phyloP scores from a whole-genome alignment of 2,329 filamentous ascomycete species.

The Colletotrichum sp. region DNA sequence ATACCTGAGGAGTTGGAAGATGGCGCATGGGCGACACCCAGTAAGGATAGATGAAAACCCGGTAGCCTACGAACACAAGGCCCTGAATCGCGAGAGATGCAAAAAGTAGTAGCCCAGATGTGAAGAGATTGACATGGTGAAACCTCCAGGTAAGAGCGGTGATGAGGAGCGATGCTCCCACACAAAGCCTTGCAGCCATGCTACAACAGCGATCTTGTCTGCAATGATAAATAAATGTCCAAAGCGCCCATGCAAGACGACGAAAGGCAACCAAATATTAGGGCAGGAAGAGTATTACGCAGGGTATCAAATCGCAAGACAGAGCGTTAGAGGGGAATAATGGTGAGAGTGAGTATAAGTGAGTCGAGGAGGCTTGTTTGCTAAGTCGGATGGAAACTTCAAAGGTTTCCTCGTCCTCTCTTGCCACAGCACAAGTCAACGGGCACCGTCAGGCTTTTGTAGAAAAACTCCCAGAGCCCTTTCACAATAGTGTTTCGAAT shows the following conservation, averaged over 20 bases:
- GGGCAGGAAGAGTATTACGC: accelerated
- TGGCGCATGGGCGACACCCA: background rate
- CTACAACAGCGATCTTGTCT: background rate
- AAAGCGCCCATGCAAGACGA: background rate
- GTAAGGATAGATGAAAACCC: constrained; percentile 42
- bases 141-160: background rate
- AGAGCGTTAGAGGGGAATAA: background rate
- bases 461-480: background rate
- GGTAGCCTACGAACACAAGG: constrained; percentile 33
- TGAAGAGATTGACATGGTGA: background rate
- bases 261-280: background rate
- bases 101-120: background rate
- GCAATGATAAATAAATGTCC: background rate
- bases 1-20: constrained; percentile 47
- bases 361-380: background rate
- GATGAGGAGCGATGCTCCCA: background rate
- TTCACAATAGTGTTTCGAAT: background rate
- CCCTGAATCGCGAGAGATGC: background rate
- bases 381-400: background rate
- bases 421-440: background rate
- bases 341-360: background rate
- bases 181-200: background rate
- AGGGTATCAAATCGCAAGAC: background rate
- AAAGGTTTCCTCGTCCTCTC: background rate
- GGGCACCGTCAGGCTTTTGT: background rate